Percentiles rank a stretch among this genome's conserved stretches.
Conservation (phyloP, 495 filamentous ascomycete species). For the Penicillium egyptiacum region DNA sequence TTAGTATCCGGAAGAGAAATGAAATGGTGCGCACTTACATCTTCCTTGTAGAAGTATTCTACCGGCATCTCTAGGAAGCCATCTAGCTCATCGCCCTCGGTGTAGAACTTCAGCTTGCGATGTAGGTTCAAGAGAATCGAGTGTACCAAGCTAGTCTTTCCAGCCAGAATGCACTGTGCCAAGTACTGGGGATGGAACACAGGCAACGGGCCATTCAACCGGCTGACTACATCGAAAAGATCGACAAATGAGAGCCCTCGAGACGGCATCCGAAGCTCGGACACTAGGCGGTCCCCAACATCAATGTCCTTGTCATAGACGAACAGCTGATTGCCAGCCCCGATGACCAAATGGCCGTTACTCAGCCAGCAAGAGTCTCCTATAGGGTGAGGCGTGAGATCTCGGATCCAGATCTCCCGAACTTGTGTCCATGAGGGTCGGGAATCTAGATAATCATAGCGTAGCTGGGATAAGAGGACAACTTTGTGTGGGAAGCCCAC, state of each 20-base stretch:
- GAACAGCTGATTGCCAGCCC: constrained; percentile 91
- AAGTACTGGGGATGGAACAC: constrained; percentile 93
- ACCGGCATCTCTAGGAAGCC: constrained; percentile 72
- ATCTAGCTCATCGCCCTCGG: constrained; percentile 79
- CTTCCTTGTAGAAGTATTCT: constrained; percentile 66
- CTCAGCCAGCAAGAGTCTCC: constrained; percentile 90
- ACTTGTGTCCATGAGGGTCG: constrained; percentile 89
- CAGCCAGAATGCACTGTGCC: constrained; percentile 81
- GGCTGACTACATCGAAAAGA: constrained; percentile 76
- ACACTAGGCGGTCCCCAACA: constrained; percentile 59
- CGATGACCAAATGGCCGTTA: constrained; percentile 79
- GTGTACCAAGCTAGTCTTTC: constrained; percentile 73
- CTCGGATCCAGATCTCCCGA: constrained; percentile 75
- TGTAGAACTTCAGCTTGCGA: constrained; percentile 76
- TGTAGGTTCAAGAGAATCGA: constrained; percentile 72
- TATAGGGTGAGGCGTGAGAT: constrained; percentile 87
- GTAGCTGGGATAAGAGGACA: constrained; percentile 82
- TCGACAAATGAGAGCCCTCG: constrained; percentile 53
- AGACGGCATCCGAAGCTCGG: constrained; percentile 62
- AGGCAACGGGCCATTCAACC: constrained; percentile 83
- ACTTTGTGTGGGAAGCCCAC: constrained; percentile 88
- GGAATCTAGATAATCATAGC: constrained; percentile 89
- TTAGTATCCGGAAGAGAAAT: constrained; percentile 25
- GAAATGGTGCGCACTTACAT: constrained; percentile 38
- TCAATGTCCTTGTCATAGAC: constrained; percentile 75